A percentile compares a stretch with the other conserved stretches of the same genome.
Evolutionary conservation across 345 rosid genomes (phyloP).

Genomic region (Euphorbia peplus): DNA sequence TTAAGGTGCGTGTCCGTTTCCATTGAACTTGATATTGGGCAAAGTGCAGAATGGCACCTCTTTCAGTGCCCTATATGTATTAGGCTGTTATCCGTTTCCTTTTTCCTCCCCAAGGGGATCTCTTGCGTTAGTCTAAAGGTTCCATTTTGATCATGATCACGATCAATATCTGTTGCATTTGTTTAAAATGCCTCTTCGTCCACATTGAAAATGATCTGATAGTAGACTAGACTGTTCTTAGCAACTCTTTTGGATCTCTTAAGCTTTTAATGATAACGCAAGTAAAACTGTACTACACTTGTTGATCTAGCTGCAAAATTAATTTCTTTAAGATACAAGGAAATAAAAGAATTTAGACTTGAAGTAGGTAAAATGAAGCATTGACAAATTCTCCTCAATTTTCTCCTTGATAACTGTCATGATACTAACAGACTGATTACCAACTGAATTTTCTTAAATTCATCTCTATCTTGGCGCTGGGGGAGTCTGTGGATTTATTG

Average conservation of each 20-base stretch:
- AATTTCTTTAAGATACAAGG: constrained; percentile 9
- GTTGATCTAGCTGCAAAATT: constrained; percentile 5
- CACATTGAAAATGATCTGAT: neutral
- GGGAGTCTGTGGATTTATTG: constrained; percentile 37
- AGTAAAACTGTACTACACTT: neutral
- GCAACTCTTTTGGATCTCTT: neutral
- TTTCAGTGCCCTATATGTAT: no score
- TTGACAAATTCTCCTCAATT: constrained; percentile 13
- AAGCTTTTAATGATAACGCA: neutral
- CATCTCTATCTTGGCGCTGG: constrained; percentile 44
- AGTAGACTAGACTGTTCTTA: neutral
- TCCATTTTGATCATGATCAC: neutral
- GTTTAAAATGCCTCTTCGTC: no score
- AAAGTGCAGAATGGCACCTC: no score
- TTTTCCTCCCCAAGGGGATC: neutral
- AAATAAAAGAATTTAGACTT: neutral
- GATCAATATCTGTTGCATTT: no score
- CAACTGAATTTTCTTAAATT: constrained; percentile 10
- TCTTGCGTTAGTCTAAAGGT: neutral
- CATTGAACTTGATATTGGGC: no score
- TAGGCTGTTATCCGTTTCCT: neutral
- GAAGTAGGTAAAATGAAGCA: constrained; percentile 1
- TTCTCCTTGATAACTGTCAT: constrained; percentile 2
- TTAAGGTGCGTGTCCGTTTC: no score
- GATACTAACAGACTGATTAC: constrained; percentile 14